phyloP scores from a whole-genome alignment of 169 alveolate species.

The Sarcocystis neurona region DNA sequence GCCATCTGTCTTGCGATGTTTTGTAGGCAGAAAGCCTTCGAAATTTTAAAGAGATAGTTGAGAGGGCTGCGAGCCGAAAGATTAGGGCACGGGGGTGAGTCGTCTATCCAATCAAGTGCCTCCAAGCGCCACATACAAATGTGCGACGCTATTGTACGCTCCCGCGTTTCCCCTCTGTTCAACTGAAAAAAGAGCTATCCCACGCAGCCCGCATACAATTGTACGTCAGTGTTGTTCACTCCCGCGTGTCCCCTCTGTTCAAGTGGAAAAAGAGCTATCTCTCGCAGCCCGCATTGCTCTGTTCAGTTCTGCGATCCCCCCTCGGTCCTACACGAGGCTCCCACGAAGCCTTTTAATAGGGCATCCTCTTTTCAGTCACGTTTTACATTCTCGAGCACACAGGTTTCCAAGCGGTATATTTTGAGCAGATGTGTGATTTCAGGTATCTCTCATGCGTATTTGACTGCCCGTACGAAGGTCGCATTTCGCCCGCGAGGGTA shows the following conservation, averaged over 20 bases:
- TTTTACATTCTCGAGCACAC: background rate
- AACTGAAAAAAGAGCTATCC: too few species aligned
- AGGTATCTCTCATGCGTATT: constrained; percentile 81
- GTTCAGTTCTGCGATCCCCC: too few species aligned
- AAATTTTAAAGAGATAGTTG: constrained; percentile 73
- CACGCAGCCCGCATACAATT: too few species aligned
- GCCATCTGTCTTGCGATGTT: background rate
- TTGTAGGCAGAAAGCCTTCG: constrained; percentile 72
- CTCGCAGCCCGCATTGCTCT: too few species aligned
- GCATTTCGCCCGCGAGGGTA: constrained; percentile 74
- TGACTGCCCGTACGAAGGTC: constrained; percentile 88
- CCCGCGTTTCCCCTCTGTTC: too few species aligned
- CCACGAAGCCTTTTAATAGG: background rate
- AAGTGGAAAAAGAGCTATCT: too few species aligned
- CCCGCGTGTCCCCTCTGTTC: too few species aligned
- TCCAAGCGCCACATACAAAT: too few species aligned
- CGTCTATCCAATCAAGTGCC: too few species aligned
- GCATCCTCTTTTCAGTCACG: background rate
- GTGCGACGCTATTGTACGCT: too few species aligned
- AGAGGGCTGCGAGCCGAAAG: constrained; percentile 71
- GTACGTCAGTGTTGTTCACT: too few species aligned
- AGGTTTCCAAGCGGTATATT: background rate
- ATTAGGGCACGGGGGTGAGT: constrained; percentile 77
- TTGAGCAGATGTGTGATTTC: background rate
- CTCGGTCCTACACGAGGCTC: too few species aligned